Base-by-base conservation (phyloP, 768 basidiomycete species). In the Leccinum truebloodii region DNA sequence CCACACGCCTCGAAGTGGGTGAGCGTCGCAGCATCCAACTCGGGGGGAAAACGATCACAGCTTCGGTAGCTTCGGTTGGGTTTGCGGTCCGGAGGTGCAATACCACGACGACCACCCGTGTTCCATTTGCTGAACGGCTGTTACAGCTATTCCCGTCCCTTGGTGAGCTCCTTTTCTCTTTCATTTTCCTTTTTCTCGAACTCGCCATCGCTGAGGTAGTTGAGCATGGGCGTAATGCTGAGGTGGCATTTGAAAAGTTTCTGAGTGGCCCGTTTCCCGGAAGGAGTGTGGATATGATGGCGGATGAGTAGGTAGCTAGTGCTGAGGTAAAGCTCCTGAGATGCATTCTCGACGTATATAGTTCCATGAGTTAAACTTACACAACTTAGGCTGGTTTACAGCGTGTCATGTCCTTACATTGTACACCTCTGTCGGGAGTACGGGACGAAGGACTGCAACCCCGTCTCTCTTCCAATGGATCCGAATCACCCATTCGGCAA, bases 71-170 rank as follows among this genome's bases (percentile, higher is more conserved):
- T 98, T 74, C 92, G 83, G 70, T 91, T 83, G 2, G 94, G 90
- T 60, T 99, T 96, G 49, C 96, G 87, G 71, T 99, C 97, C 0
- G 97, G 95, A 26, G 98, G 78, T 6, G 85, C 85, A 60, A 94
- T 81, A 14, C 94, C 93, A 32, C 91, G 79, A 57, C 89, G 79
- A 4, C 88, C 88, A 35, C 97, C 85, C 3, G 90, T 93, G 67
- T 91, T 89, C 54, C 92, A 86, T 69, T 94, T 90, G 52, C 12
- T 32, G 32, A 32, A 32, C 32, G 32, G 32, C 1, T 32, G 32
- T 32, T 32, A 32, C 32, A 32, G 32, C 4, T 32, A 32, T 32
- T 32, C 32, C 32, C 92, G 80, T 62, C 94, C 87, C 71, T 89
- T 90, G 65, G 86, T 90, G 65, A 90, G 81, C 65, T 98, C 95